Base-by-base conservation (phyloP, 805 yeast genomes). In the Candida patagonica region DNA sequence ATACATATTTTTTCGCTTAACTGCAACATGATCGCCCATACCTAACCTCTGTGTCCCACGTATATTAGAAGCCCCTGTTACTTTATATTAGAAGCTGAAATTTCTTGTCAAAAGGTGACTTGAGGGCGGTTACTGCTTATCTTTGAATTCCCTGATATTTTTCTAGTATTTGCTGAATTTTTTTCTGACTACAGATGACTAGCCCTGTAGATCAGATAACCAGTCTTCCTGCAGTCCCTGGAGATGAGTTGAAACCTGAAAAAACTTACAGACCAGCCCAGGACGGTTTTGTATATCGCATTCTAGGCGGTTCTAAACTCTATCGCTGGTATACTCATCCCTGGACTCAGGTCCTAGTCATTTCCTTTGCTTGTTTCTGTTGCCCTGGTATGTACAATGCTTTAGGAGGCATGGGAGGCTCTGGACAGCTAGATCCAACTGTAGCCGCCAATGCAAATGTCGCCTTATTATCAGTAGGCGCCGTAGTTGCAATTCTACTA, bases 341-440 rank as follows among this genome's bases (percentile, higher is more conserved):
- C 6, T 49, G 53, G 53, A 31, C 47, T 27, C 62, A 57, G 42
- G 48, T 57, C 20, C 15, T 49, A 29, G 39, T 54, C 33, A 49
- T 59, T 13, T 44, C 55, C n/a, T 24, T 57, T 9, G 53, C 55
- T 9, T 54, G 58, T 26, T 57, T 57, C 44, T 57, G 61, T 34
- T 51, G 58, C 37, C 62, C 61, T 1, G 62, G 62, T 16, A 57
- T 57, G 59, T 57, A 52, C 45, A 57, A 57, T 34, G 55, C 57
- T n/a, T 46, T 56, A 5, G 42, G 43, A 16, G 60, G 60, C 10
- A 49, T 53, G 44, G 60, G 60, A n/a, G 60, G 57, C 8, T 46
- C 55, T 23, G 61, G 61, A 4, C 59, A 53, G 32, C 56, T 57
- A n/a, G 49, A 57, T 41, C 38, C 54, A 2, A 38, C 49, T 13